These are phyloP conservation scores for Metschnikowia lochheadii DNA, from an alignment of 805 yeast species.

Conservation along the genomic window DNA sequence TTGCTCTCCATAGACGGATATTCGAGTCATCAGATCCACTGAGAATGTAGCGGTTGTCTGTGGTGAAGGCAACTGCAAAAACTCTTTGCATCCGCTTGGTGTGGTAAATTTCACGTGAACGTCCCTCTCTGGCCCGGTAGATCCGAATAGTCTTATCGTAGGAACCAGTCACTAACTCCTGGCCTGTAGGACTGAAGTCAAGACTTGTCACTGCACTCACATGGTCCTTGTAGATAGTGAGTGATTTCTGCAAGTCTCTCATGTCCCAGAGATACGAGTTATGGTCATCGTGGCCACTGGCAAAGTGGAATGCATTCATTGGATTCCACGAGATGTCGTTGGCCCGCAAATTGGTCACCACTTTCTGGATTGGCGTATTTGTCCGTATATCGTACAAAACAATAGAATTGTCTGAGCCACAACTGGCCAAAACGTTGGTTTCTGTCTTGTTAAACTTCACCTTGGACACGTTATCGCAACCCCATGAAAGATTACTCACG, in stretches of 20 bases:
- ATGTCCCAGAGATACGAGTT: conserved; percentile 93
- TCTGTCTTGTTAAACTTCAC: conserved; percentile 90
- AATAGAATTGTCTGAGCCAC: conserved; percentile 81
- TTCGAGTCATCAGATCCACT: conserved; percentile 97
- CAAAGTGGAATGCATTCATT: conserved; percentile 93
- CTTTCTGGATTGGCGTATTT: conserved; percentile 86
- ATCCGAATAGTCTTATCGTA: conserved; percentile 91
- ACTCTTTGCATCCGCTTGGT: conserved; percentile 98
- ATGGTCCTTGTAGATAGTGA: conserved; percentile 89
- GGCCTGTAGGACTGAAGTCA: conserved; percentile 96
- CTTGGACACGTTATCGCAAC: conserved; percentile 81
- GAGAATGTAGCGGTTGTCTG: conserved; percentile 83
- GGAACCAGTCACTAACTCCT: conserved; percentile 90
- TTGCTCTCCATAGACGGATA: conserved; percentile 87
- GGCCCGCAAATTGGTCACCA: conserved; percentile 75
- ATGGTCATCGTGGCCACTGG: conserved; percentile 90
- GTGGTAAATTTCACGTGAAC: conserved; percentile 91
- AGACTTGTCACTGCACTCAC: conserved; percentile 93
- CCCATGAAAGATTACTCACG: conserved; percentile 82
- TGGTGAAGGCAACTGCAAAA: conserved; percentile 75
- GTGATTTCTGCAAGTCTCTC: conserved; percentile 80
- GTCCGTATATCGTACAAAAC: conserved; percentile 89
- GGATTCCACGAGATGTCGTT: conserved; percentile 95
- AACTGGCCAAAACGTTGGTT: conserved; percentile 80
- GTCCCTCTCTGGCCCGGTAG: conserved; percentile 73